phyloP scores from a whole-genome alignment of 768 basidiomycete genomes.

The Tulasnella sp. region DNA sequence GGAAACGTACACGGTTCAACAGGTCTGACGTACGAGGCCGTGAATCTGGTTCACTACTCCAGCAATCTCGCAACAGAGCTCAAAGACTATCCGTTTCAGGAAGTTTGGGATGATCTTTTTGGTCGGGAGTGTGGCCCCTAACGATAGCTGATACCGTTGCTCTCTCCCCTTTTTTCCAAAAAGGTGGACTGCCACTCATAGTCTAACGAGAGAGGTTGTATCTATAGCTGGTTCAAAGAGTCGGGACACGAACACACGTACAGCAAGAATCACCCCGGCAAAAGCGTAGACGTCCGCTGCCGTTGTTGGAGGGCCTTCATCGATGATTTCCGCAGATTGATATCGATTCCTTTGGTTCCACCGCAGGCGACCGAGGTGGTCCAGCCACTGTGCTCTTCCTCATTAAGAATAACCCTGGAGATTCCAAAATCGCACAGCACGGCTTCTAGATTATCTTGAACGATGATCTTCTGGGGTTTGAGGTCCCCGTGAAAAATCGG shows the following conservation, averaged over 20 bases:
- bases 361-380: background rate
- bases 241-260: background rate
- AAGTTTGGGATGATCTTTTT: no score
- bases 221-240: background rate
- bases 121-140: no score
- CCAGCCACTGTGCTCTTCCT: background rate
- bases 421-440: constrained; percentile 7
- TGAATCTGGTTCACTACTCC: no score
- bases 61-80: no score
- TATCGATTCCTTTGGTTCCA: background rate
- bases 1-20: background rate
- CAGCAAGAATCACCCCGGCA: background rate
- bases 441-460: background rate
- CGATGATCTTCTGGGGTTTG: background rate
- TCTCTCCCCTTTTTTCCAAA: background rate
- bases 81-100: no score
- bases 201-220: background rate
- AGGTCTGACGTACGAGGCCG: background rate
- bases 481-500: constrained; percentile 7
- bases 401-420: background rate
- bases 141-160: no score
- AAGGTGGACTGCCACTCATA: background rate
- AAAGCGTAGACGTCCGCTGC: constrained; percentile 23
- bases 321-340: background rate
- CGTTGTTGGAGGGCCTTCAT: background rate